phyloP scores from a whole-genome alignment of 2,329 filamentous ascomycete genomes.

The Lecanoromycetidae sp. region DNA sequence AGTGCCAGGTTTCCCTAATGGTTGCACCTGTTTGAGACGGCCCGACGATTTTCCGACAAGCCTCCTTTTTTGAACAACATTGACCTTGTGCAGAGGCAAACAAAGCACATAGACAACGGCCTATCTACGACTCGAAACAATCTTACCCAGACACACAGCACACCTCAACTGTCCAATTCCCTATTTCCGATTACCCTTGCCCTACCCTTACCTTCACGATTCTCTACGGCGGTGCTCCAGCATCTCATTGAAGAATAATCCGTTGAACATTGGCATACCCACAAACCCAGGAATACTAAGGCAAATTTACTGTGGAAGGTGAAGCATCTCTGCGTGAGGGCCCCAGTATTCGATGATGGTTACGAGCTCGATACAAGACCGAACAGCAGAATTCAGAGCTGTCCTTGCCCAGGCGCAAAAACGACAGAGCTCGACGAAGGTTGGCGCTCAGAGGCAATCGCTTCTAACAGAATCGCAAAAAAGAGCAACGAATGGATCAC shows the following conservation, averaged over 20 bases:
- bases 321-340: background rate
- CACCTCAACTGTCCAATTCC: too few relatives aligned
- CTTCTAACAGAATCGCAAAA: slow-evolving; percentile 61
- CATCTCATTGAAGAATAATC: too few relatives aligned
- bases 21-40: background rate
- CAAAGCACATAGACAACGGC: background rate
- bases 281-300: too few relatives aligned
- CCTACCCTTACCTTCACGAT: too few relatives aligned
- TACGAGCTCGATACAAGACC: slow-evolving; percentile 72
- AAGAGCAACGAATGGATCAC: slow-evolving; percentile 45
- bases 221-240: too few relatives aligned
- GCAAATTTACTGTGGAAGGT: too few relatives aligned
- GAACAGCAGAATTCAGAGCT: slow-evolving; percentile 86
- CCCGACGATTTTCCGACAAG: background rate
- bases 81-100: background rate
- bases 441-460: slow-evolving; percentile 66
- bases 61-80: background rate
- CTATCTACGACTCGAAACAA: too few relatives aligned
- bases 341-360: slow-evolving; percentile 7
- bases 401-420: slow-evolving; percentile 79
- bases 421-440: slow-evolving; percentile 62
- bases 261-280: too few relatives aligned
- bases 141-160: too few relatives aligned
- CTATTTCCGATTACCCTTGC: too few relatives aligned
- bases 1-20: slow-evolving; percentile 4